A percentile compares a stretch with the other conserved stretches of the same genome.
phyloP scores from a whole-genome alignment of 2,329 filamentous ascomycete genomes.

The Trichoderma brevicompactum region DNA sequence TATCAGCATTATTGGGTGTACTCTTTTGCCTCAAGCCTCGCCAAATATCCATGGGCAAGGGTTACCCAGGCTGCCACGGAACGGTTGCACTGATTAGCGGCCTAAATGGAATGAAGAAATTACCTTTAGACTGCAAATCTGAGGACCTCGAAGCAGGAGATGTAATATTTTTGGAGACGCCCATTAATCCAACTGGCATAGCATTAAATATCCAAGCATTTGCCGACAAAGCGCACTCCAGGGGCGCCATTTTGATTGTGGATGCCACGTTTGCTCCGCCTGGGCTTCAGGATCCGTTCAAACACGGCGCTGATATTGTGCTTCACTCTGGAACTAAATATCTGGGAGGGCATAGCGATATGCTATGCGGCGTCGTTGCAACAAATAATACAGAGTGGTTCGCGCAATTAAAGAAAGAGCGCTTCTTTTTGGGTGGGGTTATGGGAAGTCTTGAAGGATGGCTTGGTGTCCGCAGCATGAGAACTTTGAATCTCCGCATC shows the following conservation, averaged over 20 bases:
- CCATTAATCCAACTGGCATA: slow-evolving; percentile 86
- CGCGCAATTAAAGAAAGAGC: slow-evolving; percentile 69
- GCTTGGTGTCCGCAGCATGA: slow-evolving; percentile 83
- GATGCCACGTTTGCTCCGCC: slow-evolving; percentile 94
- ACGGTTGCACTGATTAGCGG: slow-evolving; percentile 75
- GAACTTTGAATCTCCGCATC: slow-evolving; percentile 85
- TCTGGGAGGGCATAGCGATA: slow-evolving; percentile 90
- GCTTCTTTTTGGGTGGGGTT: slow-evolving; percentile 76
- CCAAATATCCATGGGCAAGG: slow-evolving; percentile 78
- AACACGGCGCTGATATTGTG: slow-evolving; percentile 78
- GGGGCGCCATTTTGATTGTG: slow-evolving; percentile 77
- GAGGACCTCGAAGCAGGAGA: slow-evolving; percentile 75
- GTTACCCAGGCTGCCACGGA: slow-evolving; percentile 94
- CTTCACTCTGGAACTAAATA: slow-evolving; percentile 99
- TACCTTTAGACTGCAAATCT: slow-evolving; percentile 70
- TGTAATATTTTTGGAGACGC: slow-evolving; percentile 89
- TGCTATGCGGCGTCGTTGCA: slow-evolving; percentile 86
- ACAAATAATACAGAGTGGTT: slow-evolving; percentile 58
- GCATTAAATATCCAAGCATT: slow-evolving; percentile 74
- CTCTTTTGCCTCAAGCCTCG: slow-evolving; percentile 81
- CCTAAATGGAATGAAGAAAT: slow-evolving; percentile 73
- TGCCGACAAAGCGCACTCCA: slow-evolving; percentile 70
- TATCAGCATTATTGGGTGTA: slow-evolving; percentile 86
- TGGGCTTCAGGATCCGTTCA: slow-evolving; percentile 83
- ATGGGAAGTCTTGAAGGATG: slow-evolving; percentile 91